A percentile compares a stretch with the other conserved stretches of the same genome.
Evolutionary conservation across 495 filamentous ascomycete species (phyloP).

Genomic region (Pseudotulostoma volvatum): DNA sequence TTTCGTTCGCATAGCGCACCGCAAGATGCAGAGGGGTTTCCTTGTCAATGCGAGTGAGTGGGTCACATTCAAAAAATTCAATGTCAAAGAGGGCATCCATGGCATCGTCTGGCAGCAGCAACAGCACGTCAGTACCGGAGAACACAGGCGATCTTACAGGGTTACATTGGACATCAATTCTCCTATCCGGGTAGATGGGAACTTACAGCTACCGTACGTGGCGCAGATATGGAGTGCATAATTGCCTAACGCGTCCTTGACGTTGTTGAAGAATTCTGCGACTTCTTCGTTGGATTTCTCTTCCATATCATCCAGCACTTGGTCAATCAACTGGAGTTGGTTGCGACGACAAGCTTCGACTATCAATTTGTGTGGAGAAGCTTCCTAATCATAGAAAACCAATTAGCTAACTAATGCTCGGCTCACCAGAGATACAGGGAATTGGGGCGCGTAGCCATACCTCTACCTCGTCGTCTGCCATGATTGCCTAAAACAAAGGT

Average conservation of each 20-base stretch:
- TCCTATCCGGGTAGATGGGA: too few species aligned
- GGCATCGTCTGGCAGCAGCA: constrained; percentile 47
- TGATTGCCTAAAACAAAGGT: constrained; percentile 14
- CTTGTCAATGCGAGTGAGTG: constrained; percentile 57
- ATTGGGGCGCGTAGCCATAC: too few species aligned
- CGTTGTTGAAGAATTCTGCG: constrained; percentile 62
- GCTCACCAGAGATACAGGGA: not conserved
- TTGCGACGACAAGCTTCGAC: constrained; percentile 89
- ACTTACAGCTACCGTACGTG: constrained; percentile 66
- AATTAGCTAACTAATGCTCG: constrained; percentile 8
- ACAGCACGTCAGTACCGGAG: too few species aligned
- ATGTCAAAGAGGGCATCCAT: constrained; percentile 90
- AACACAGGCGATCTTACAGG: too few species aligned
- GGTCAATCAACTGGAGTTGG: constrained; percentile 66
- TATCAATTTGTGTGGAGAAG: constrained; percentile 66
- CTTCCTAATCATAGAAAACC: constrained; percentile 44
- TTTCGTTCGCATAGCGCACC: constrained; percentile 65
- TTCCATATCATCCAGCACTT: constrained; percentile 30
- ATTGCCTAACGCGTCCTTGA: constrained; percentile 72
- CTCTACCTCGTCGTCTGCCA: constrained; percentile 32
- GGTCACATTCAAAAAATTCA: constrained; percentile 87
- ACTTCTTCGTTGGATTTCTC: constrained; percentile 36
- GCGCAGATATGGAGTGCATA: constrained; percentile 83
- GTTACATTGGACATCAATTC: too few species aligned
- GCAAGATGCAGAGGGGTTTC: constrained; percentile 87